phyloP scores from a whole-genome alignment of 2,329 filamentous ascomycete genomes.

The Cladophialophora yegresii region DNA sequence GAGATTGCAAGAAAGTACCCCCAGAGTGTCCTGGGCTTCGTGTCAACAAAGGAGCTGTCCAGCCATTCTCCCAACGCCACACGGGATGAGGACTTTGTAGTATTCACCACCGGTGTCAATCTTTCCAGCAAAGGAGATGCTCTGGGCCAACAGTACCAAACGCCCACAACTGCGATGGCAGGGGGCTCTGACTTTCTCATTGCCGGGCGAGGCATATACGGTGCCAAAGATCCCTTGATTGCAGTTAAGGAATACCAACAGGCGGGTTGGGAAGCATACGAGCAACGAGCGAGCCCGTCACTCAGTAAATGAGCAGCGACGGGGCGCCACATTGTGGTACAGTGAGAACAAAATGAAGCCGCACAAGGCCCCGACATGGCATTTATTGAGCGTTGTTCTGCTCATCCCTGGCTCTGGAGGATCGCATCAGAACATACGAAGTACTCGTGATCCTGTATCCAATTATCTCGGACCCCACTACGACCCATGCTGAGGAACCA shows the following conservation, averaged over 20 bases:
- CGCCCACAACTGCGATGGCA: slow-evolving; percentile 48
- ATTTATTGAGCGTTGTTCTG: not conserved
- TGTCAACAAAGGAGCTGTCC: slow-evolving; percentile 47
- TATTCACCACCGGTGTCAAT: slow-evolving; percentile 54
- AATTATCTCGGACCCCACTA: not conserved
- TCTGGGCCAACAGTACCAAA: slow-evolving; percentile 53
- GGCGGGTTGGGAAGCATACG: slow-evolving; percentile 52
- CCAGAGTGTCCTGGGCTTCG: slow-evolving; percentile 51
- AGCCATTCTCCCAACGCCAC: slow-evolving; percentile 41
- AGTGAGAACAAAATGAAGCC: not conserved
- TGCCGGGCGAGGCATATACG: slow-evolving; percentile 51
- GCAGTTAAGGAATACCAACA: slow-evolving; percentile 49
- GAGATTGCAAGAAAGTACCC: slow-evolving; percentile 50
- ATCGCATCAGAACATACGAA: not conserved
- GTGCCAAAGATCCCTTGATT: slow-evolving; percentile 48
- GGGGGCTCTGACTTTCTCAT: slow-evolving; percentile 54
- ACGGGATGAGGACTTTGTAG: slow-evolving; percentile 48
- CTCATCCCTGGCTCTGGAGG: not conserved
- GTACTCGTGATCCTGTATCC: not conserved
- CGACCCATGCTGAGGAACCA: not conserved
- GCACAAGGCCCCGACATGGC: not conserved
- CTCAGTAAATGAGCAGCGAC: not conserved
- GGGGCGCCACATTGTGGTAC: slow-evolving; percentile 5
- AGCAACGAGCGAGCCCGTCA: slow-evolving; percentile 21
- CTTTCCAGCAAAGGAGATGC: slow-evolving; percentile 51